Evolutionary conservation across 2,329 filamentous ascomycete genomes (phyloP).

Genomic region (Aschersonia sp.): DNA sequence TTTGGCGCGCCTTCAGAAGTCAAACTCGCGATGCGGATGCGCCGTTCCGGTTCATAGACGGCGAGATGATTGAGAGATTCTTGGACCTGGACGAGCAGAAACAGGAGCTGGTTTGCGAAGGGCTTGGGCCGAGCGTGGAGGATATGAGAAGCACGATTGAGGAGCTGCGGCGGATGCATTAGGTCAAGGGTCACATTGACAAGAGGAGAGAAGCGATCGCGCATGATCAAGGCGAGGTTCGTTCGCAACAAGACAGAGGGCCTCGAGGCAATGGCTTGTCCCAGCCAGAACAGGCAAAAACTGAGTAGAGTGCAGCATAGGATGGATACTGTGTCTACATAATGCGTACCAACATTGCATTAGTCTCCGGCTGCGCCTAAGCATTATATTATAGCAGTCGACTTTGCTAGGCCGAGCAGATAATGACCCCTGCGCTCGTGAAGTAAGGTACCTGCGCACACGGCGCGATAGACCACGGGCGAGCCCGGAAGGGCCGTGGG

Average conservation of each 20-base stretch:
- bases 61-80: slow-evolving; percentile 78
- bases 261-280: too few species aligned
- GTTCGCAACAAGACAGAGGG: neutral
- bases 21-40: slow-evolving; percentile 57
- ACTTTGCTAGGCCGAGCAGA: too few species aligned
- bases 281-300: too few species aligned
- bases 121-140: slow-evolving; percentile 44
- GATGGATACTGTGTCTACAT: too few species aligned
- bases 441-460: too few species aligned
- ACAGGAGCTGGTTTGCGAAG: slow-evolving; percentile 38
- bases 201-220: neutral
- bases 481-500: slow-evolving; percentile 10
- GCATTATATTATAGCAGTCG: too few species aligned
- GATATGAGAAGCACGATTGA: slow-evolving; percentile 48
- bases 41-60: slow-evolving; percentile 81
- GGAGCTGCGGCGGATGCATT: slow-evolving; percentile 48
- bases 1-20: slow-evolving; percentile 72
- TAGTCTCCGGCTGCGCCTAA: too few species aligned
- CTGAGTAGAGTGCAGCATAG: too few species aligned
- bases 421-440: too few species aligned
- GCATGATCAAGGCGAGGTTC: neutral
- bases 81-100: slow-evolving; percentile 50
- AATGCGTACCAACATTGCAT: too few species aligned
- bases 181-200: neutral
- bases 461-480: too few species aligned